Base-by-base conservation (phyloP, 148 eudicot species). In the Rhododendron ferrugineum region DNA sequence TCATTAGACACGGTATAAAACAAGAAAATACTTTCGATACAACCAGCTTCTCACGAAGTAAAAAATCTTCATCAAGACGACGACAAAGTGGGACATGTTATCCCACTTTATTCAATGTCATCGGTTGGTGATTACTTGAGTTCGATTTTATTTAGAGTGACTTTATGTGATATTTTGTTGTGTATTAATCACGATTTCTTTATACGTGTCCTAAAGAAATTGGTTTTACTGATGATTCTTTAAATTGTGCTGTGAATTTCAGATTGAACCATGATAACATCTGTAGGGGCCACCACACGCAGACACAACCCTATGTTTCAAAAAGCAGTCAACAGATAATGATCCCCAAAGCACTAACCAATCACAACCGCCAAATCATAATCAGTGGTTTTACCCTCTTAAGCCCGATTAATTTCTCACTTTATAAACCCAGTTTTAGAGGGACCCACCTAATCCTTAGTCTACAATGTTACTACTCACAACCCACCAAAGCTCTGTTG, bases 361-460 rank as follows among this genome's bases (percentile, higher is more conserved):
- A 83, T 83, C 70, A 49, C 85, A 73, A 73, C 80, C 36, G 32
- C 85, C 85, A 73, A 83, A 83, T 52, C 75, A 50, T 73, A 47
- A 50, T 73, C 32, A 73, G 11, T 70, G 62, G 78, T 28, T 15
- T 46, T 18, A 6, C 66, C 52, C 49, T 58, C 20, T 32, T 5
- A 73, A 83, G 18, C 30, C 23, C 36, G 6, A 22, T 73, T 44
- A 72, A 73, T 83, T 83, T 46, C 60, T 26, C 16, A 4, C 34
- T 80, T 70, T 83, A 30, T 3, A 72, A n/a, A 7, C 36, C 37
- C 32, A 13, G n/a, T 54, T 30, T 49, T 47, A 3, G 77, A 15
- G 16, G 77, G 77, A 82, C 84, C 84, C 23, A 40, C 47, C 32
- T 3, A 34, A 18, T 30, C 2, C 23, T 14, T 83, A 72, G 62